Percentiles rank a stretch among this genome's conserved stretches.
These are phyloP conservation scores for Wallacemonas rigidus DNA, from an alignment of 208 protist genomes.

Conservation along the genomic window DNA sequence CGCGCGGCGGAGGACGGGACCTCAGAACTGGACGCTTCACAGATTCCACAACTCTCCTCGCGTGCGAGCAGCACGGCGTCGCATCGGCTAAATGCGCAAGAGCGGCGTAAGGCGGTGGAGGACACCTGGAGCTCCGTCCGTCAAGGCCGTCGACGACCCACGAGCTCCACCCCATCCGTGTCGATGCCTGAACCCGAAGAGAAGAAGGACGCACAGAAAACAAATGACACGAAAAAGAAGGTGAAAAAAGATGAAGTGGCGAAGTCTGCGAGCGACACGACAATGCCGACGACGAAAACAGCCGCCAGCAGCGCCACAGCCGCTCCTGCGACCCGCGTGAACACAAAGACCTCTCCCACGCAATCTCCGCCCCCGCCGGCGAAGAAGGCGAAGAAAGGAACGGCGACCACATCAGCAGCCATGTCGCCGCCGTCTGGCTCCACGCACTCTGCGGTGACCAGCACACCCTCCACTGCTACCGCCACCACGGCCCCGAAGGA, in stretches of 20 bases:
- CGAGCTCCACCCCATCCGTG: slow-evolving; percentile 13
- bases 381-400: not conserved
- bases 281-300: slow-evolving; percentile 5
- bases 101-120: slow-evolving; percentile 41
- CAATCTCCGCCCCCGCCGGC: too few species aligned
- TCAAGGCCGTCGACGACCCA: slow-evolving; percentile 36
- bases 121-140: slow-evolving; percentile 63
- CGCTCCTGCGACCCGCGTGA: too few species aligned
- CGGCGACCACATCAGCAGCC: too few species aligned
- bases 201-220: not conserved
- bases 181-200: not conserved
- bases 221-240: not conserved
- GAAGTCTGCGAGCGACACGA: not conserved
- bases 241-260: not conserved
- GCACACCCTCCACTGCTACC: not conserved
- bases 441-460: too few species aligned
- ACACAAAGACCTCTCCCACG: not conserved
- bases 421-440: too few species aligned
- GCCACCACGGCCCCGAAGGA: not conserved
- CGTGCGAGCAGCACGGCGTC: slow-evolving; percentile 26
- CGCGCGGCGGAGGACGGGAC: not conserved
- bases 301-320: too few species aligned
- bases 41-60: slow-evolving; percentile 15
- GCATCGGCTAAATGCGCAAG: slow-evolving; percentile 23
- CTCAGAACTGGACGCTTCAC: not conserved